A percentile compares a stretch with the other conserved stretches of the same genome.
phyloP scores from a whole-genome alignment of 192 early-diverging fungal species.

The Coemansia sp. region DNA sequence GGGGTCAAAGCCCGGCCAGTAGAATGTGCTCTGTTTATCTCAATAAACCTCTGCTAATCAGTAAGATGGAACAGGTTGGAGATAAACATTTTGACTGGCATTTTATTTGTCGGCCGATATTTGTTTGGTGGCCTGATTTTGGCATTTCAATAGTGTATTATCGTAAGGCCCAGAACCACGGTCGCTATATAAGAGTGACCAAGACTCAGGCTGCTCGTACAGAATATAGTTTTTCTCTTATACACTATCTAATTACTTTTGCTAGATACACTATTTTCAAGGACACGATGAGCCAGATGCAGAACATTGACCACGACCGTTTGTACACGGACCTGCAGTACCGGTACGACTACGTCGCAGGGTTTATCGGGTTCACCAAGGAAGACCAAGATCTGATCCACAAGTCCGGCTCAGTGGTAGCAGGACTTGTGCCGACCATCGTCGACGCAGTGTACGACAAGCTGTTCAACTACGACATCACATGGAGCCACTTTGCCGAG shows the following conservation, averaged over 20 bases:
- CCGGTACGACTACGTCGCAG: conserved; percentile 74
- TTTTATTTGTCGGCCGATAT: no score
- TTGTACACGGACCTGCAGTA: conserved; percentile 74
- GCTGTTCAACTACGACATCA: conserved; percentile 71
- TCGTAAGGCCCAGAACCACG: neutral
- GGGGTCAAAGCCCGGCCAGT: neutral
- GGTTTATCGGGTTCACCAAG: conserved; percentile 70
- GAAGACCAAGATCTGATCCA: conserved; percentile 70
- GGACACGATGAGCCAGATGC: neutral
- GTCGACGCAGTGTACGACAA: conserved; percentile 77
- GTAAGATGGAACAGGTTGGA: no score
- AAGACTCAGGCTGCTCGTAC: neutral
- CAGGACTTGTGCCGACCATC: conserved; percentile 68
- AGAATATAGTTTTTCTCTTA: neutral
- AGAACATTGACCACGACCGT: conserved; percentile 64
- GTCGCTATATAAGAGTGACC: neutral
- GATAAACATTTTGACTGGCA: no score
- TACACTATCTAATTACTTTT: neutral
- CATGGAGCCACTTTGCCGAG: conserved; percentile 68
- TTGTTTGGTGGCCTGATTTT: neutral
- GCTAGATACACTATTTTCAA: neutral
- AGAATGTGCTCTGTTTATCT: neutral
- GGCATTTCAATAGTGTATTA: neutral
- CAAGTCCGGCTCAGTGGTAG: conserved; percentile 60
- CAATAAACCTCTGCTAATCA: no score